Evolutionary conservation across 1,139 yeast genomes (phyloP).

Genomic region (Pichia sp.): DNA sequence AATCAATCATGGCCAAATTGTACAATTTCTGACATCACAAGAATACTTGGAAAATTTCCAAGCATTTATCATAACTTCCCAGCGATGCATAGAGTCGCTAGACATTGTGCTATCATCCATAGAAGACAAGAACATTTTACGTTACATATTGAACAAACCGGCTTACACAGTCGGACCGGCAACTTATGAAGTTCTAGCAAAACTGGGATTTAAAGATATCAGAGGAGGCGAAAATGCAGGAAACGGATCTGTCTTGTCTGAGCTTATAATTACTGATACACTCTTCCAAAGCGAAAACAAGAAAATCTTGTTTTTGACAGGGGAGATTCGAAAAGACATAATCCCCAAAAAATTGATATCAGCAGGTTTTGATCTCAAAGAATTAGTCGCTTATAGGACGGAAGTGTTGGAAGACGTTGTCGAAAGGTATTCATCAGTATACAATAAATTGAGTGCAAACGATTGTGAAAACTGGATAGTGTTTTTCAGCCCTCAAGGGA

Average conservation of each 20-base stretch:
- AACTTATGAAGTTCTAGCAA: slow-evolving; percentile 56
- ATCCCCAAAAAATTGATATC: slow-evolving; percentile 58
- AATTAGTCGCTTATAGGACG: slow-evolving; percentile 69
- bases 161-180: slow-evolving; percentile 94
- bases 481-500: slow-evolving; percentile 90
- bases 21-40: slow-evolving; percentile 38
- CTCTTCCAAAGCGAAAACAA: slow-evolving; percentile 21
- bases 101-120: slow-evolving; percentile 39
- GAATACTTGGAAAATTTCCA: slow-evolving; percentile 41
- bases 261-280: slow-evolving; percentile 49
- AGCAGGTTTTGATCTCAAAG: slow-evolving; percentile 49
- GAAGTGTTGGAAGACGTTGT: slow-evolving; percentile 45
- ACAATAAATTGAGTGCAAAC: slow-evolving; percentile 16
- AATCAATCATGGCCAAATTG: slow-evolving; percentile 43
- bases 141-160: slow-evolving; percentile 41
- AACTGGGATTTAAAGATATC: slow-evolving; percentile 63
- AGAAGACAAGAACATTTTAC: slow-evolving; percentile 19
- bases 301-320: slow-evolving; percentile 69
- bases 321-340: slow-evolving; percentile 77
- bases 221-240: slow-evolving; percentile 78
- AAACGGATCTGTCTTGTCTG: slow-evolving; percentile 69
- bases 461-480: slow-evolving; percentile 55
- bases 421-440: slow-evolving; percentile 35
- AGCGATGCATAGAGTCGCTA: slow-evolving; percentile 83
- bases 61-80: slow-evolving; percentile 79